phyloP scores from a whole-genome alignment of 768 basidiomycete species.

The Gyrodon lividus region DNA sequence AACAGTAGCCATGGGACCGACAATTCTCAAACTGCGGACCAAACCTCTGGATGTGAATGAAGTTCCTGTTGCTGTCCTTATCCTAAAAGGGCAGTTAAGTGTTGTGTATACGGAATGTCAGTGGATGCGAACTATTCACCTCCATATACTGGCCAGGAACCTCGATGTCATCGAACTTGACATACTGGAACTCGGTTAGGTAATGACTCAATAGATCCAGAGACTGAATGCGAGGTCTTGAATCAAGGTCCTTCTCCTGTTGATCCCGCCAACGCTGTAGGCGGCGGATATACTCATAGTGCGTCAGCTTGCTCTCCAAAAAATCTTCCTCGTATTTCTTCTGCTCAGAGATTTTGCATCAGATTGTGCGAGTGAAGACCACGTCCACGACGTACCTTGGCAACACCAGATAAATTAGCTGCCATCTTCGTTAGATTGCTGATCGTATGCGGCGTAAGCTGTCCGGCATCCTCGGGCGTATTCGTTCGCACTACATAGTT shows the following conservation, averaged over 20 bases:
- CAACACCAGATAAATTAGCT: conserved; percentile 52
- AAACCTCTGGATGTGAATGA: conserved; percentile 89
- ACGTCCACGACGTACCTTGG: conserved; percentile 47
- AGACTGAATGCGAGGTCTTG: conserved; percentile 78
- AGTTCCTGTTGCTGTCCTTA: conserved; percentile 90
- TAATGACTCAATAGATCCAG: conserved; percentile 89
- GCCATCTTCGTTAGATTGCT: conserved; percentile 60
- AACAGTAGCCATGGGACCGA: conserved; percentile 81
- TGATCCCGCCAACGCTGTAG: conserved; percentile 93
- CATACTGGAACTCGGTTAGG: conserved; percentile 96
- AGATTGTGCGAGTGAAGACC: background rate
- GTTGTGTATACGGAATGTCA: background rate
- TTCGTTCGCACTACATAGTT: conserved; percentile 70
- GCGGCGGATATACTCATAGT: conserved; percentile 84
- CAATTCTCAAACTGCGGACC: conserved; percentile 88
- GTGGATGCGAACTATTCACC: conserved; percentile 41
- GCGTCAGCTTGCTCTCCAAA: conserved; percentile 68
- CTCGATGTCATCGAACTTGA: conserved; percentile 96
- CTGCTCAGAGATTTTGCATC: conserved; percentile 37
- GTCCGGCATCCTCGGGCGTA: conserved; percentile 65
- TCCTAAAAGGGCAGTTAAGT: conserved; percentile 54
- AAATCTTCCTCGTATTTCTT: conserved; percentile 92
- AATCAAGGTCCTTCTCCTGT: conserved; percentile 82
- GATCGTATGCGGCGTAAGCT: conserved; percentile 54
- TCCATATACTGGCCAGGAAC: conserved; percentile 99